Evolutionary conservation across 2,329 filamentous ascomycete genomes (phyloP), one percentile per base, ranked within the genome.

Genomic region (Talaromyces sp.): DNA sequence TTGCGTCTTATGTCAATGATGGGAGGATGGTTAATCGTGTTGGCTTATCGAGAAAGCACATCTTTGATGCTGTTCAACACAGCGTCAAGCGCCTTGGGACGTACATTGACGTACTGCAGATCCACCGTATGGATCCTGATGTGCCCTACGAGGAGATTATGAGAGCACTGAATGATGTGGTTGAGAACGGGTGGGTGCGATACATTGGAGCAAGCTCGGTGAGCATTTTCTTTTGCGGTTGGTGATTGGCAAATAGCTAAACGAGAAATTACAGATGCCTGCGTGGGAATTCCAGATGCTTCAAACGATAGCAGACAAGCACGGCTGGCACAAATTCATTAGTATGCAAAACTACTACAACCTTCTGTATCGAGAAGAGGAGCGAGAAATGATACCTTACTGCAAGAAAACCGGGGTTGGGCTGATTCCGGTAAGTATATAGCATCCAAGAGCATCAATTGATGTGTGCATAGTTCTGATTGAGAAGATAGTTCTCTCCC

Each of bases 11-110:
- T 32, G 30, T 32, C 30, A 32, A 32, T 32, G 30, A 32, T 32
- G 30, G 30, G 30, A 32, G 30, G 30, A 32, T 32, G 30, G 70
- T 73, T 22, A 76, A 75, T 55, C 71, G 69, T n/a, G 66, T 70
- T 10, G 86, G 87, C 0, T 73, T 89, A 28, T 84, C 81, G 42
- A 77, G 88, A 47, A 87, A 85, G 68, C 83, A 86, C 65, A 86
- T 90, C 66, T 83, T 89, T 65, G 82, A 86, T 65, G 85, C 86
- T 0, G 87, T 90, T 3, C 82, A 89, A 55, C 79, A 75, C 60
- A 85, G 82, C 64, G 71, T 87, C 51, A 58, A 76, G 67, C 73
- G 77, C 25, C 72, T 88, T 1, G 80, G 81, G 0, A 77, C 82
- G 0, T 79, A 80, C 55, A 80, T 87, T 62, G 85, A 87, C 65